A percentile compares a stretch with the other conserved stretches of the same genome.
Evolutionary conservation across 1,284 basidiomycete species (phyloP).

Genomic region (Meira miltonrushii): DNA sequence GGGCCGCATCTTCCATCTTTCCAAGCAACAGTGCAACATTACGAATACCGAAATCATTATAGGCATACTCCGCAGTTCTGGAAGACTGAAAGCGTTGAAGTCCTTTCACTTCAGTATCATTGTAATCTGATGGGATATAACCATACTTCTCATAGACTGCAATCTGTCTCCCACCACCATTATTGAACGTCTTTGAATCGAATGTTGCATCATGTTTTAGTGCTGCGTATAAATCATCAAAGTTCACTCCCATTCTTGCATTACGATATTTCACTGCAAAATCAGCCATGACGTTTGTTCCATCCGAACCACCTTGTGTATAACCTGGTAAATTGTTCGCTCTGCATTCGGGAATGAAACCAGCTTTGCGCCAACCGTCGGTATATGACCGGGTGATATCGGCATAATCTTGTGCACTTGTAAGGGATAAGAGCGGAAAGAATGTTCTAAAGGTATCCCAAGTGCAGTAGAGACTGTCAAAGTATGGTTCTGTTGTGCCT

Average conservation of each 20-base stretch:
- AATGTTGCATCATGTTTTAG: slow-evolving; percentile 52
- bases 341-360: slow-evolving; percentile 40
- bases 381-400: slow-evolving; percentile 41
- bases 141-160: slow-evolving; percentile 23
- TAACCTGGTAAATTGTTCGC: slow-evolving; percentile 35
- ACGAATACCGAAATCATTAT: slow-evolving; percentile 57
- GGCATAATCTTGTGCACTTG: slow-evolving; percentile 31
- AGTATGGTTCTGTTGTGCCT: slow-evolving; percentile 64
- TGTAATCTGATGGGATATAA: slow-evolving; percentile 33
- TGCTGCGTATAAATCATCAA: slow-evolving; percentile 32
- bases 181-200: slow-evolving; percentile 42
- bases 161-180: slow-evolving; percentile 28
- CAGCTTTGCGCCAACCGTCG: slow-evolving; percentile 39
- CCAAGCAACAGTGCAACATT: slow-evolving; percentile 28
- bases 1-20: slow-evolving; percentile 15
- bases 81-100: slow-evolving; percentile 34
- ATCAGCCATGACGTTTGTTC: slow-evolving; percentile 33
- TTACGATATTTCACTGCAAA: slow-evolving; percentile 39
- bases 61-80: slow-evolving; percentile 45
- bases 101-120: slow-evolving; percentile 30
- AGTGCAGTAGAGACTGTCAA: slow-evolving; percentile 65
- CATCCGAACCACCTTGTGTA: slow-evolving; percentile 26
- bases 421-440: slow-evolving; percentile 37
- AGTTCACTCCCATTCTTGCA: slow-evolving; percentile 23
- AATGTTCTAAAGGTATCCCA: slow-evolving; percentile 56